Conservation (phyloP, 2,329 filamentous ascomycete species). For the Beauveria pseudobassiana region DNA sequence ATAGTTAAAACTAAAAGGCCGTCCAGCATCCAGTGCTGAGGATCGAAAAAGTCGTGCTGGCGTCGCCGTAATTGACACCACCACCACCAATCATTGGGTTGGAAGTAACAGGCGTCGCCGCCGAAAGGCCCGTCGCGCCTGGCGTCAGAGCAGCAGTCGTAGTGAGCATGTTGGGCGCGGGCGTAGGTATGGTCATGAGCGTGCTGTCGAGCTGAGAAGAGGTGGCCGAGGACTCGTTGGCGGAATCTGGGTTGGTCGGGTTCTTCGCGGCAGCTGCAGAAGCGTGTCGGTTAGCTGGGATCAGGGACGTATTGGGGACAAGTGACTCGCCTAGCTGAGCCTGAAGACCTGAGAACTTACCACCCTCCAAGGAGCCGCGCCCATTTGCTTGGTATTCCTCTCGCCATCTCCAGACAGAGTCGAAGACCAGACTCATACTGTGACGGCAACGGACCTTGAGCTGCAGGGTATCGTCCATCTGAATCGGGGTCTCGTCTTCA, state of each 20-base stretch:
- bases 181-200: slow-evolving; percentile 34
- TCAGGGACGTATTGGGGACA: slow-evolving; percentile 11
- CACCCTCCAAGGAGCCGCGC: slow-evolving; percentile 64
- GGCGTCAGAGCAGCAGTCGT: slow-evolving; percentile 48
- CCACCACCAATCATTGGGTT: slow-evolving; percentile 41
- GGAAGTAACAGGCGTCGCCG: slow-evolving; percentile 29
- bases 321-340: slow-evolving; percentile 20
- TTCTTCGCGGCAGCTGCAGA: slow-evolving; percentile 60
- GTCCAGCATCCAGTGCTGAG: slow-evolving; percentile 89
- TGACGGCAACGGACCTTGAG: slow-evolving; percentile 77
- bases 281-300: background rate
- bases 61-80: slow-evolving; percentile 53
- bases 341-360: slow-evolving; percentile 40
- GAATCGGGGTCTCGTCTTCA: slow-evolving; percentile 40
- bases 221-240: slow-evolving; percentile 63
- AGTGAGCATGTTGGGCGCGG: slow-evolving; percentile 39
- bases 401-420: slow-evolving; percentile 80
- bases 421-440: slow-evolving; percentile 79
- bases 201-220: slow-evolving; percentile 58
- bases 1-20: slow-evolving; percentile 72
- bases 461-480: slow-evolving; percentile 64
- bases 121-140: slow-evolving; percentile 35
- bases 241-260: slow-evolving; percentile 76
- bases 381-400: slow-evolving; percentile 69
- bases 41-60: slow-evolving; percentile 87